Percentiles rank a stretch among this genome's conserved stretches.
phyloP scores from a whole-genome alignment of 495 filamentous ascomycete species.

The Xylaria intraflava region DNA sequence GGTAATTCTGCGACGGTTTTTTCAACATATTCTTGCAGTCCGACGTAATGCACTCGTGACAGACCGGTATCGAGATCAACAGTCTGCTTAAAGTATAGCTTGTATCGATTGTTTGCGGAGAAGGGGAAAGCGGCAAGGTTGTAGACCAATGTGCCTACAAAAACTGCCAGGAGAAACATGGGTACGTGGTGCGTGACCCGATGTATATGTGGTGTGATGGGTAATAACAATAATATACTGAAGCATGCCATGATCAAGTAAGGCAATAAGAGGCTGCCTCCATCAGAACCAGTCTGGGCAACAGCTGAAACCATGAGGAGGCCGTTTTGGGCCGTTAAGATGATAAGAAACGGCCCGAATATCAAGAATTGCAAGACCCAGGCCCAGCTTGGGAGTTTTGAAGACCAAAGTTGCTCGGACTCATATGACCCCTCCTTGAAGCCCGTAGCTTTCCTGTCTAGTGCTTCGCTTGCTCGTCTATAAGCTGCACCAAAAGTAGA shows the following conservation, averaged over 20 bases:
- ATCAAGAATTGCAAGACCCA: constrained; percentile 86
- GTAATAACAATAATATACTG: constrained; percentile 67
- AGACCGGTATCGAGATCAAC: constrained; percentile 68
- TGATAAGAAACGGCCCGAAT: constrained; percentile 66
- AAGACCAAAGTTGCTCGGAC: constrained; percentile 83
- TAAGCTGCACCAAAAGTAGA: constrained; percentile 71
- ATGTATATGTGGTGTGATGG: constrained; percentile 77
- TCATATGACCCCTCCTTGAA: constrained; percentile 48
- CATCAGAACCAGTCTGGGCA: constrained; percentile 76
- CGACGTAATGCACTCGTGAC: constrained; percentile 62
- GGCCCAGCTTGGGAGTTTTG: constrained; percentile 66
- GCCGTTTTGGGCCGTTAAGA: constrained; percentile 65
- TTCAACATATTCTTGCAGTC: constrained; percentile 64
- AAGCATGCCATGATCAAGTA: constrained; percentile 64
- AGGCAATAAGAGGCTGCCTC: constrained; percentile 55
- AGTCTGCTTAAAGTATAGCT: constrained; percentile 78
- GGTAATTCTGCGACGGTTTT: constrained; percentile 62
- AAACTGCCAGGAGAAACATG: constrained; percentile 64
- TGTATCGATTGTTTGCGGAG: constrained; percentile 67
- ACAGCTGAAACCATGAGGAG: constrained; percentile 67
- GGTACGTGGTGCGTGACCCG: constrained; percentile 80
- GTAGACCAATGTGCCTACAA: constrained; percentile 73
- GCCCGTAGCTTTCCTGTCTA: constrained; percentile 10
- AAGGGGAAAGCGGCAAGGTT: constrained; percentile 88
- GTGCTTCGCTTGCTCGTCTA: constrained; percentile 34